A percentile compares a stretch with the other conserved stretches of the same genome.
Conservation (phyloP, 2,329 filamentous ascomycete genomes). For the Paradendryphiella salina region DNA sequence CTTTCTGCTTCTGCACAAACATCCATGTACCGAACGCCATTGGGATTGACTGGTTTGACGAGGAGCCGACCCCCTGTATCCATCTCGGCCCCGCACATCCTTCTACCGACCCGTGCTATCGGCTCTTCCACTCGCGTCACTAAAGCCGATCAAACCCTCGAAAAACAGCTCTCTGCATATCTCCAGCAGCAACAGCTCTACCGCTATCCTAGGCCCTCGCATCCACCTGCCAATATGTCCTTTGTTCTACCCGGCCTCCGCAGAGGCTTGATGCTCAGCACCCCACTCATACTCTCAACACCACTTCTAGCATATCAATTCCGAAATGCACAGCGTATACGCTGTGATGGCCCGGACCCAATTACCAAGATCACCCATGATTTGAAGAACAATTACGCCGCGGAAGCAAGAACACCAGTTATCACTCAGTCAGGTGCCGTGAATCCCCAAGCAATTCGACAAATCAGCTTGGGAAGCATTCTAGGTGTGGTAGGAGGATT, state of each 20-base stretch:
- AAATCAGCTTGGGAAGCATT: conserved; percentile 54
- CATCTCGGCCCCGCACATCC: neutral
- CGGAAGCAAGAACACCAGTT: conserved; percentile 47
- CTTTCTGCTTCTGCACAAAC: conserved; percentile 5
- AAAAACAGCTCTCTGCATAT: conserved; percentile 24
- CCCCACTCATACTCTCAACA: conserved; percentile 43
- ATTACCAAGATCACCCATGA: conserved; percentile 47
- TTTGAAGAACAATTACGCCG: conserved; percentile 41
- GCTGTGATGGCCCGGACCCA: conserved; percentile 44
- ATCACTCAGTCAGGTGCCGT: conserved; percentile 45
- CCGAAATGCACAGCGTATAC: conserved; percentile 34
- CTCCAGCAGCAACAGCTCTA: conserved; percentile 22
- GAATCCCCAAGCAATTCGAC: conserved; percentile 49
- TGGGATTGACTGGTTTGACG: conserved; percentile 10
- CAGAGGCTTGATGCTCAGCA: conserved; percentile 43
- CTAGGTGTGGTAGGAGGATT: conserved; percentile 57
- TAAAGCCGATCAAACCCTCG: conserved; percentile 10
- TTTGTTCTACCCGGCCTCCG: conserved; percentile 48
- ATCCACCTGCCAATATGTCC: conserved; percentile 38
- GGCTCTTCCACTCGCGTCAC: conserved; percentile 3
- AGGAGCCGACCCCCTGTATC: neutral
- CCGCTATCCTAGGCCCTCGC: neutral
- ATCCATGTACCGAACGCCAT: conserved; percentile 25
- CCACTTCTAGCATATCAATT: conserved; percentile 38
- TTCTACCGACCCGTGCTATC: neutral